These are phyloP conservation scores for Lepidium didymum DNA, from an alignment of 345 rosid species.

Conservation along the genomic window DNA sequence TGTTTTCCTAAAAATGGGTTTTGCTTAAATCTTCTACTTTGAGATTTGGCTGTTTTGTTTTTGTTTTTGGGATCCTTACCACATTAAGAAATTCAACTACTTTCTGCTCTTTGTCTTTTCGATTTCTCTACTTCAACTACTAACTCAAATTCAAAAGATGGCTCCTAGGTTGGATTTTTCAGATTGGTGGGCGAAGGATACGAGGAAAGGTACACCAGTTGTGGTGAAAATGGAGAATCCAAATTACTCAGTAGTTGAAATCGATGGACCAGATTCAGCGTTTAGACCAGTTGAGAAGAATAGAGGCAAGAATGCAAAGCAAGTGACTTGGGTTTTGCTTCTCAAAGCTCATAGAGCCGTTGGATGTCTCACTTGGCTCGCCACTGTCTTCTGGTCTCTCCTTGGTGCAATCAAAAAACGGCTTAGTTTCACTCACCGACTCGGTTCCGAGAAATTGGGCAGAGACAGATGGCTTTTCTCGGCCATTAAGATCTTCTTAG, in stretches of 20 bases:
- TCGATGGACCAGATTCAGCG: constrained; percentile 80
- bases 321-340: constrained; percentile 87
- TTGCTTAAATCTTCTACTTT: constrained; percentile 5
- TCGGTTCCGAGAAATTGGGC: constrained; percentile 52
- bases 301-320: constrained; percentile 83
- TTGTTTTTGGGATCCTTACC: constrained; percentile 4
- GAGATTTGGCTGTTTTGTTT: constrained; percentile 8
- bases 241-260: constrained; percentile 74
- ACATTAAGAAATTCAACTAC: constrained; percentile 12
- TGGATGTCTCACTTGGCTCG: constrained; percentile 77
- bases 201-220: constrained; percentile 70
- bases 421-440: constrained; percentile 46
- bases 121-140: neutral
- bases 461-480: constrained; percentile 57
- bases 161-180: constrained; percentile 66
- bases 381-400: constrained; percentile 65
- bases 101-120: neutral
- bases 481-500: constrained; percentile 48
- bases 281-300: constrained; percentile 74
- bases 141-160: constrained; percentile 37
- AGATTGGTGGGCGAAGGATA: constrained; percentile 59
- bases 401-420: constrained; percentile 72
- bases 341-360: constrained; percentile 87
- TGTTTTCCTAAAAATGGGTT: constrained; percentile 16
- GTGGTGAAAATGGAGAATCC: constrained; percentile 89